Conservation (phyloP, 1,139 yeast genomes). For the Arxiozyma slooffiae region DNA sequence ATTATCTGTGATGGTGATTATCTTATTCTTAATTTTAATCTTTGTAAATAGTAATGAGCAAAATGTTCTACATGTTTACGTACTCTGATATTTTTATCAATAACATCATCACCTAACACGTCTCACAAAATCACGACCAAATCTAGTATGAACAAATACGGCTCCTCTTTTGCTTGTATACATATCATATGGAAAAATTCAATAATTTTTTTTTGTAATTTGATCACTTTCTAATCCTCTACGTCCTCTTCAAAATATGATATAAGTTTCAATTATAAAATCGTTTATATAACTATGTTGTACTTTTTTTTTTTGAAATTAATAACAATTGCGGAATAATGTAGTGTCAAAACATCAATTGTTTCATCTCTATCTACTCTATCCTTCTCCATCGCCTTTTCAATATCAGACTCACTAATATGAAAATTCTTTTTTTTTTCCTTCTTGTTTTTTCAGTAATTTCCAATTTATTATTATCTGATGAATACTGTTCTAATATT, state of each 20-base stretch:
- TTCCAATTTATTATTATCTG: conserved; percentile 51
- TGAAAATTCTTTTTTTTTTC: conserved; percentile 16
- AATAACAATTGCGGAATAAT: conserved; percentile 31
- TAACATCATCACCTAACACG: conserved; percentile 34
- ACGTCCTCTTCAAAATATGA: conserved; percentile 39
- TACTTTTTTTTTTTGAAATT: conserved; percentile 42
- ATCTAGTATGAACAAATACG: conserved; percentile 64
- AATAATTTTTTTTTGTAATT: conserved; percentile 53
- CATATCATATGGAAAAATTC: conserved; percentile 66
- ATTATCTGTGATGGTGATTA: conserved; percentile 50
- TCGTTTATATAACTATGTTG: conserved; percentile 36
- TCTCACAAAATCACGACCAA: conserved; percentile 50
- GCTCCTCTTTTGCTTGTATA: conserved; percentile 50
- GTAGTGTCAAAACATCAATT: conserved; percentile 26
- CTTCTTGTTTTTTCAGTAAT: conserved; percentile 40
- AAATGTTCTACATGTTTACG: conserved; percentile 59
- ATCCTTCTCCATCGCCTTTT: conserved; percentile 39
- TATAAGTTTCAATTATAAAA: conserved; percentile 30
- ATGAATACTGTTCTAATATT: conserved; percentile 57
- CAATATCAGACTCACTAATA: conserved; percentile 26
- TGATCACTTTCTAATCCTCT: conserved; percentile 53
- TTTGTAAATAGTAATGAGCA: conserved; percentile 56
- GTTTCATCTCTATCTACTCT: conserved; percentile 37
- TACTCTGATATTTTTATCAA: conserved; percentile 30
- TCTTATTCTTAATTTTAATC: conserved; percentile 42